These are phyloP conservation scores for Eimeria maxima DNA, from an alignment of 169 alveolate species.

Conservation along the genomic window DNA sequence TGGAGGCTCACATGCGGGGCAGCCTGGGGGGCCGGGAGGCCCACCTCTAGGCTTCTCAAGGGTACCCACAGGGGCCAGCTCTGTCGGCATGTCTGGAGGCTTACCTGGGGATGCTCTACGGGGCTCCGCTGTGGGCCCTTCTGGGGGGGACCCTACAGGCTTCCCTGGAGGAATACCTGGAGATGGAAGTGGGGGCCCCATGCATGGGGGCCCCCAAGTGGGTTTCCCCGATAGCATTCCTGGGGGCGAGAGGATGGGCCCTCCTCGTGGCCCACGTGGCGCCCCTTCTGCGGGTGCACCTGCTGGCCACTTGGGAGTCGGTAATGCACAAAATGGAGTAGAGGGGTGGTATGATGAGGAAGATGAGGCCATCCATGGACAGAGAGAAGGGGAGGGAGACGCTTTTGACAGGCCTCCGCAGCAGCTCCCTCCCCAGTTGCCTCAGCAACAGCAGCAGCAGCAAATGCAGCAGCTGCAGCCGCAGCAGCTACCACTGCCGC, in stretches of 20 bases:
- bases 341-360: not conserved
- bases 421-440: not conserved
- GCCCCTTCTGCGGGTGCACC: not conserved
- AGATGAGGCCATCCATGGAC: not conserved
- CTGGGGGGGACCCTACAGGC: not conserved
- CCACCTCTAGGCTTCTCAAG: conserved; percentile 1
- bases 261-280: not conserved
- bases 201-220: conserved; percentile 10
- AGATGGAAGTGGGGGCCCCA: not conserved
- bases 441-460: not conserved
- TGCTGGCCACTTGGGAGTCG: not conserved
- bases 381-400: conserved; percentile 1
- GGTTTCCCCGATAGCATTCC: not conserved
- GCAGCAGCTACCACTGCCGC: not conserved
- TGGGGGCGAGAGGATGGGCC: not conserved
- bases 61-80: not conserved
- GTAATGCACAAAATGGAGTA: not conserved
- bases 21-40: not conserved
- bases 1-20: conserved; percentile 6
- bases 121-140: not conserved
- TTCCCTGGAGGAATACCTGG: conserved; percentile 10
- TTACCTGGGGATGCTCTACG: not conserved
- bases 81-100: not conserved
- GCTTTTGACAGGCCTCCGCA: not conserved
- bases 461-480: not conserved